Evolutionary conservation across 805 yeast genomes (phyloP).

Genomic region (Cyberlindnera petersonii): DNA sequence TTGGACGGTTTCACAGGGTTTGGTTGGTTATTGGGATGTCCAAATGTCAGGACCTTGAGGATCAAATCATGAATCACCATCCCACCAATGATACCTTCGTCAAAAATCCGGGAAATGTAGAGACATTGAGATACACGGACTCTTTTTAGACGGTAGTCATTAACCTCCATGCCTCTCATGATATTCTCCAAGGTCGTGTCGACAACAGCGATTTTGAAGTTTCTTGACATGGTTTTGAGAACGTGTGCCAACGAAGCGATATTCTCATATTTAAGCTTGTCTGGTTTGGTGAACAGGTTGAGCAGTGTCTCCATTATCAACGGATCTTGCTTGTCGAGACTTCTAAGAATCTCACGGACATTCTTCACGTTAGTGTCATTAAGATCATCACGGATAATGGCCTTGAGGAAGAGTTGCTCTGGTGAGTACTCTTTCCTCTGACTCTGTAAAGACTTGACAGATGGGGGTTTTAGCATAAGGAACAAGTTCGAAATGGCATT

Average conservation of each 20-base stretch:
- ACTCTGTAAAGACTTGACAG: slow-evolving; percentile 32
- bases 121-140: slow-evolving; percentile 56
- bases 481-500: slow-evolving; percentile 57
- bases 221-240: slow-evolving; percentile 37
- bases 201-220: slow-evolving; percentile 43
- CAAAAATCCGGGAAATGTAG: slow-evolving; percentile 56
- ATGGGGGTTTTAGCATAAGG: slow-evolving; percentile 52
- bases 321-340: slow-evolving; percentile 44
- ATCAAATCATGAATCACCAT: slow-evolving; percentile 47
- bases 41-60: slow-evolving; percentile 57
- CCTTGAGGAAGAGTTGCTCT: slow-evolving; percentile 46
- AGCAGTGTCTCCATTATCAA: slow-evolving; percentile 33
- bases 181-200: slow-evolving; percentile 67
- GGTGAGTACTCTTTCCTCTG: slow-evolving; percentile 30
- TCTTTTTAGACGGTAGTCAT: slow-evolving; percentile 57
- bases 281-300: slow-evolving; percentile 53
- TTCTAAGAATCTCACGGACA: slow-evolving; percentile 36
- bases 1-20: slow-evolving; percentile 35
- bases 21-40: slow-evolving; percentile 62
- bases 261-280: slow-evolving; percentile 55
- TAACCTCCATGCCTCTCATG: slow-evolving; percentile 59
- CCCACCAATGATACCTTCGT: slow-evolving; percentile 42
- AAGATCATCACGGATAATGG: slow-evolving; percentile 51
- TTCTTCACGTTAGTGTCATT: slow-evolving; percentile 31
- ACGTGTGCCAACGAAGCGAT: slow-evolving; percentile 47